Conservation (phyloP, 2,329 filamentous ascomycete species). For the Epichloe gansuensis region DNA sequence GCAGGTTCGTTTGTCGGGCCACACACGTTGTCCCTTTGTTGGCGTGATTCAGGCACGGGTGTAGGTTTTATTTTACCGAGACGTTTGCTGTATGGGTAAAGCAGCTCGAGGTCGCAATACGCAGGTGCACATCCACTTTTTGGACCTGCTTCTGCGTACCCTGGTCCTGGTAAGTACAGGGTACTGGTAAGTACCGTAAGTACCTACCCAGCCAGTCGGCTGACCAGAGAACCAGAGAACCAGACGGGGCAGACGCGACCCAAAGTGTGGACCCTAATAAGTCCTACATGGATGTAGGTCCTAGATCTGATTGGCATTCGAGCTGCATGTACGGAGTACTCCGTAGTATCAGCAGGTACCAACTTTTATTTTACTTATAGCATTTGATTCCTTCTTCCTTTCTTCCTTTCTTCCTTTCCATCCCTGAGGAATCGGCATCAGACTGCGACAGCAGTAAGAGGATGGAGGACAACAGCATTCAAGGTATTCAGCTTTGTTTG, state of each 20-base stretch:
- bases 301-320: no score
- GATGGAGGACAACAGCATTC: no score
- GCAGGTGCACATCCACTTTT: background rate
- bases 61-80: background rate
- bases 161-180: background rate
- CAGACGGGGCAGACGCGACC: background rate
- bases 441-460: no score
- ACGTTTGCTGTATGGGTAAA: background rate
- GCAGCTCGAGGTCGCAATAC: background rate
- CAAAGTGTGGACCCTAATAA: background rate
- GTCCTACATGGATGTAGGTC: no score
- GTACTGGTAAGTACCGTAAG: background rate
- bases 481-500: no score
- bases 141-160: background rate
- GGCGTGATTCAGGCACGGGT: slow-evolving; percentile 2
- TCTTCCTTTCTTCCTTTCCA: no score
- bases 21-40: background rate
- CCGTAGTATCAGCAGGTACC: no score
- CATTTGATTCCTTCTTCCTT: no score
- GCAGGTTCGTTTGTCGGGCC: background rate
- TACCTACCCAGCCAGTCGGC: background rate
- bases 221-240: background rate
- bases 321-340: no score
- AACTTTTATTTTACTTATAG: no score
- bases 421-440: no score